Conservation (phyloP, 192 early-diverging fungal genomes). For the Backusella parvicylindrica region DNA sequence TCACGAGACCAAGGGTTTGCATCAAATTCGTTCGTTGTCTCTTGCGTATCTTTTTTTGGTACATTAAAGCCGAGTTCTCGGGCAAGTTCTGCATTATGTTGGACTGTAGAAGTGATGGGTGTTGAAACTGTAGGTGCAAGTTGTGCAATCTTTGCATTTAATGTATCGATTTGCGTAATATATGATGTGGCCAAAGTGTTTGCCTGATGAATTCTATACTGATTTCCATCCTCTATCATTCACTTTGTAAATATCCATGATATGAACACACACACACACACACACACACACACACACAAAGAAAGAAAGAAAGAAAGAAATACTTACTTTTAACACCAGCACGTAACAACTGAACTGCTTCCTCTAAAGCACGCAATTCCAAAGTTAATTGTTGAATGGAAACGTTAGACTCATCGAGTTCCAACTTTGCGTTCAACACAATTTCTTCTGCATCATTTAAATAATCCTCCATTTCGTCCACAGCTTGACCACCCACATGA, state of each 20-base stretch:
- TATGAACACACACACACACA: background rate
- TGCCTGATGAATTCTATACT: constrained; percentile 47
- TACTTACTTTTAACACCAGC: constrained; percentile 60
- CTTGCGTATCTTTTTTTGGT: background rate
- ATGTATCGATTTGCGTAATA: constrained; percentile 49
- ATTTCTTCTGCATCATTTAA: constrained; percentile 30
- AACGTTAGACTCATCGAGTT: background rate
- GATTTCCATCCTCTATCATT: constrained; percentile 52
- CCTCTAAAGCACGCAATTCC: constrained; percentile 51
- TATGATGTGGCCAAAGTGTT: constrained; percentile 38
- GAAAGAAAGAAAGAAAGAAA: background rate
- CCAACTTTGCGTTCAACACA: constrained; percentile 10
- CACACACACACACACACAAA: too few relatives aligned
- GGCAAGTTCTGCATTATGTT: constrained; percentile 32
- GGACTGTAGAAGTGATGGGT: constrained; percentile 32
- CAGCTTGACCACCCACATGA: constrained; percentile 8
- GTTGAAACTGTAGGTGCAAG: constrained; percentile 24
- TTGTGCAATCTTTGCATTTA: constrained; percentile 17
- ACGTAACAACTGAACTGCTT: constrained; percentile 62
- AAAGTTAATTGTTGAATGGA: constrained; percentile 2
- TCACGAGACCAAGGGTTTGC: constrained; percentile 36
- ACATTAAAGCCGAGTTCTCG: constrained; percentile 39
- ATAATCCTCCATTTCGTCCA: constrained; percentile 19
- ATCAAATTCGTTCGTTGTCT: constrained; percentile 9
- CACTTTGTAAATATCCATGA: background rate